phyloP scores from a whole-genome alignment of 768 basidiomycete species.

The Tulasnella sp. region DNA sequence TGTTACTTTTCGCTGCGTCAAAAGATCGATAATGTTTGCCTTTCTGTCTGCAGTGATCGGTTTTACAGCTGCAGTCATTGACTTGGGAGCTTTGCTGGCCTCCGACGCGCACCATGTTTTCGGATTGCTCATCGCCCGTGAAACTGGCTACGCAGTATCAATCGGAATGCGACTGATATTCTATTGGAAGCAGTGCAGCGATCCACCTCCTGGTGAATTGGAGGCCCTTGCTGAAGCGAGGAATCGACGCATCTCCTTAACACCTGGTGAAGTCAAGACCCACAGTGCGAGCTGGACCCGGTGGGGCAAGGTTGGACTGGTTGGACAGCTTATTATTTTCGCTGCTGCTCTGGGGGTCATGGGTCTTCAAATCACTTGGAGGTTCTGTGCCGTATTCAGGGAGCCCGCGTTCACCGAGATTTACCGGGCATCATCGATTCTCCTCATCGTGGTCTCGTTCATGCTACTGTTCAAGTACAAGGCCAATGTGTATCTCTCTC shows the following conservation, averaged over 20 bases:
- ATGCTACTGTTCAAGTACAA: constrained; percentile 48
- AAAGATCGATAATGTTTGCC: constrained; percentile 41
- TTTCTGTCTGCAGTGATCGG: constrained; percentile 44
- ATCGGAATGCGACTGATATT: constrained; percentile 49
- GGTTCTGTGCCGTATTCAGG: constrained; percentile 31
- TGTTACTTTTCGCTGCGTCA: no score
- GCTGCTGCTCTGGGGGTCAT: constrained; percentile 35
- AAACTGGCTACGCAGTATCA: constrained; percentile 45
- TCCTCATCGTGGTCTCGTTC: constrained; percentile 46
- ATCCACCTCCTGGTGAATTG: constrained; percentile 5
- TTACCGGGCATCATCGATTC: constrained; percentile 44
- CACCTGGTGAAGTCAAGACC: constrained; percentile 9
- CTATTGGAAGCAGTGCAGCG: constrained; percentile 51
- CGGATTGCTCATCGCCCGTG: constrained; percentile 40
- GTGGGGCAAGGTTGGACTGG: constrained; percentile 44
- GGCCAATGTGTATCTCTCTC: constrained; percentile 40
- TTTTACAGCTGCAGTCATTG: constrained; percentile 50
- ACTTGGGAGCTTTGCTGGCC: constrained; percentile 43
- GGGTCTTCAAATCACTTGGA: constrained; percentile 51
- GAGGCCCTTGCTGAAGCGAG: neutral
- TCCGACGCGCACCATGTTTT: constrained; percentile 23
- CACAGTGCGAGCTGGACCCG: constrained; percentile 55
- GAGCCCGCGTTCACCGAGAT: constrained; percentile 30
- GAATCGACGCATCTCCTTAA: neutral
- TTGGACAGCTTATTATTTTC: constrained; percentile 42